Base-by-base conservation (phyloP, 2,329 filamentous ascomycete species). In the Talaromyces sp. region DNA sequence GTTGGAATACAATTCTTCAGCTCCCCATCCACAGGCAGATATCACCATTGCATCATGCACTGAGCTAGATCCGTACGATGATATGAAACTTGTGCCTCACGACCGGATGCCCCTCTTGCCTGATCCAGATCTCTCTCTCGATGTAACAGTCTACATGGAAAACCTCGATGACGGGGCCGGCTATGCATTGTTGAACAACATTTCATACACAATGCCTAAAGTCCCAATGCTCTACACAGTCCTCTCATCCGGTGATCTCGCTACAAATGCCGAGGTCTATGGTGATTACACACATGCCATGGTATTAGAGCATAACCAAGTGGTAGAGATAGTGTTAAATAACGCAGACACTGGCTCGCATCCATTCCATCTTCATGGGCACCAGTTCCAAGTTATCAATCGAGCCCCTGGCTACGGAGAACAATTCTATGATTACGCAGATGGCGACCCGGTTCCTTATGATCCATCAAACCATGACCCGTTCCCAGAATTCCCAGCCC, bases 41-140 rank as follows among this genome's bases (percentile, higher is more conserved):
- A 66, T 69, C 40, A 63, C 54, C 1, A 62, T 68, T 11, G 59
- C 61, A 1, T 40, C 39, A n/a, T 44, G 47, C 5, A 29, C 80
- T 85, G 50, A 51, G 7, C 29, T 51, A 14, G 74, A 86, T 16
- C 81, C 85, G 0, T 87, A 87, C 54, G 90, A 96, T 65, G 91
- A 96, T 66, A 84, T 88, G 57, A 79, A 73, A 0, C 81, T 96
- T 0, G 79, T 87, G 1, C 88, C 91, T 0, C 78, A 82, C 49
- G 90, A 95, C 64, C 81, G 82, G 43, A 76, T 84, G 71, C 74
- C 79, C 9, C 75, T 87, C 2, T 80, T 87, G 4, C 78, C 81
- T 2, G 76, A 85, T 4, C 85, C 89, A 0, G 84, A 88, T 10
- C 9, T 58, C 4, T 56, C 52, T 3, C 60, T 69, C 80, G 84